These are phyloP conservation scores for Nakazawaea laoshanensis DNA, from an alignment of 805 yeast genomes.

Conservation along the genomic window DNA sequence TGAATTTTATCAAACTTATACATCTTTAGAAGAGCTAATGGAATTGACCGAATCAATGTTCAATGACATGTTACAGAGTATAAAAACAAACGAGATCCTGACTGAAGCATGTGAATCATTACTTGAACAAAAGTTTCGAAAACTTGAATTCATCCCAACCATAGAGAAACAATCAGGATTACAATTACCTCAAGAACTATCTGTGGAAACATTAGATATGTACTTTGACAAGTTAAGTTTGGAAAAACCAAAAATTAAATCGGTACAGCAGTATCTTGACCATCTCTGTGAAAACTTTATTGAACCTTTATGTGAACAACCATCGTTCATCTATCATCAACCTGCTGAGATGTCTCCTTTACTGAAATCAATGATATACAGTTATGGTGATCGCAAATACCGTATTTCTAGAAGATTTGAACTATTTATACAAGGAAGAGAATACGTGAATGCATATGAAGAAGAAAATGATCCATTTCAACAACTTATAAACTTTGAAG, in stretches of 20 bases:
- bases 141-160: slow-evolving; percentile 59
- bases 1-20: slow-evolving; percentile 77
- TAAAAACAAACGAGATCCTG: slow-evolving; percentile 16
- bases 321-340: slow-evolving; percentile 73
- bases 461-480: slow-evolving; percentile 85
- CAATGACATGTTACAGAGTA: slow-evolving; percentile 24
- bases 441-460: slow-evolving; percentile 88
- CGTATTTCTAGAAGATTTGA: slow-evolving; percentile 68
- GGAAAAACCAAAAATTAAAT: slow-evolving; percentile 26
- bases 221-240: slow-evolving; percentile 31
- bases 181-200: slow-evolving; percentile 36
- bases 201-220: slow-evolving; percentile 27
- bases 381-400: slow-evolving; percentile 27
- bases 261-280: slow-evolving; percentile 59
- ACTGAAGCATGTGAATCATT: slow-evolving; percentile 14
- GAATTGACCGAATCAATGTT: slow-evolving; percentile 52
- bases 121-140: slow-evolving; percentile 20
- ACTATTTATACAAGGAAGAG: slow-evolving; percentile 70
- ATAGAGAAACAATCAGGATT: slow-evolving; percentile 46
- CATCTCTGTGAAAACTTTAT: slow-evolving; percentile 49
- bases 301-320: slow-evolving; percentile 56
- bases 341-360: slow-evolving; percentile 84
- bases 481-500: slow-evolving; percentile 55
- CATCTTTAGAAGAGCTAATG: slow-evolving; percentile 61
- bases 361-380: slow-evolving; percentile 51